Conservation (phyloP, 75 land plant genomes). For the Adiantum capillusveneris region DNA sequence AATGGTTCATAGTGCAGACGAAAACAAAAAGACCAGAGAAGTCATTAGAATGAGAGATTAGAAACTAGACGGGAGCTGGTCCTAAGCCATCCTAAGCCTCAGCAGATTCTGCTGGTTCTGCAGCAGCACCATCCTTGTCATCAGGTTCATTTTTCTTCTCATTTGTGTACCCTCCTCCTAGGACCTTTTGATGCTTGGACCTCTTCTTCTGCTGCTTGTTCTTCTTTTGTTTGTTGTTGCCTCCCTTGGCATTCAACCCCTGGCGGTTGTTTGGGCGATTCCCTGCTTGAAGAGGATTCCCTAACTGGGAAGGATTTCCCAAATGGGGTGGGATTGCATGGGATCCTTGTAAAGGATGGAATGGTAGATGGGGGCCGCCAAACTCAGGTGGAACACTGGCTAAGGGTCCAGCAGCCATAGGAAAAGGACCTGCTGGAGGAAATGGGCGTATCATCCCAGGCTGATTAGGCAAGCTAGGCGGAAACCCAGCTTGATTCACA, state of each 20-base stretch:
- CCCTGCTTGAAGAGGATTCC: background rate
- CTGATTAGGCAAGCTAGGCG: background rate
- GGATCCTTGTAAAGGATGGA: constrained; percentile 1
- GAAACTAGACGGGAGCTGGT: no score
- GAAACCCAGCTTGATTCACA: background rate
- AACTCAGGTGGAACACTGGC: background rate
- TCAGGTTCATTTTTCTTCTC: background rate
- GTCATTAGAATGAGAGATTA: no score
- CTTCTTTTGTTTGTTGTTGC: background rate
- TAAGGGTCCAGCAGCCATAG: background rate
- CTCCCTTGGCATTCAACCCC: background rate
- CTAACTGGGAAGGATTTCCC: background rate
- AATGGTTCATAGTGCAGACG: no score
- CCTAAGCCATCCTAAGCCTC: no score
- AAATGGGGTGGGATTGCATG: background rate
- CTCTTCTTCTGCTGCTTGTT: background rate
- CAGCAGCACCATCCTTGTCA: background rate
- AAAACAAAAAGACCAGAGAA: no score
- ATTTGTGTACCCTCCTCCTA: background rate
- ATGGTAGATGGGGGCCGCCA: background rate
- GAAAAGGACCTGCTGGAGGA: background rate
- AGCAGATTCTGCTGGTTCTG: background rate
- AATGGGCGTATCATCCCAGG: constrained; percentile 2
- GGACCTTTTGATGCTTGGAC: background rate
- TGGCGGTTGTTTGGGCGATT: background rate